Evolutionary conservation across 352 stramenopile species (phyloP).

Genomic region (Phytopythium boreale): DNA sequence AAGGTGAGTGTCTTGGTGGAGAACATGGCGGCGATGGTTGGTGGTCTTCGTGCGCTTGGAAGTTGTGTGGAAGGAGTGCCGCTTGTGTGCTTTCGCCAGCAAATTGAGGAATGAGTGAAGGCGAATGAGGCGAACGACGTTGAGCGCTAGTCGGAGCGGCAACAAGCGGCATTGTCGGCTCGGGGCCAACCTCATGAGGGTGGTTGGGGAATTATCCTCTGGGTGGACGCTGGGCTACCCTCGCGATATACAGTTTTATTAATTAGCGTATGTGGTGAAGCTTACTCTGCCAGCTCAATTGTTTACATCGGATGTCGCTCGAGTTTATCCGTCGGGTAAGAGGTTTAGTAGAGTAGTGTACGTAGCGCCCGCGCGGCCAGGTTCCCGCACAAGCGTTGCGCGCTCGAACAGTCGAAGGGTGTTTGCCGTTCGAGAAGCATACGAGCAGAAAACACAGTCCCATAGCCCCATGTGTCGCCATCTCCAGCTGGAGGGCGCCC

Average conservation of each 20-base stretch:
- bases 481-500: not conserved
- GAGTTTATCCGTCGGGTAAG: not conserved
- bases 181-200: too few species aligned
- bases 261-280: too few species aligned
- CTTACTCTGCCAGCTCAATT: too few species aligned
- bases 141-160: not conserved
- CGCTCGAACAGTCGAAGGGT: not conserved
- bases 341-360: not conserved
- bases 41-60: not conserved
- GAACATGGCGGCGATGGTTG: not conserved
- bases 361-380: not conserved
- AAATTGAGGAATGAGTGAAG: not conserved
- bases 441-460: too few species aligned
- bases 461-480: not conserved
- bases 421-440: too few species aligned
- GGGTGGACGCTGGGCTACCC: too few species aligned
- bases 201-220: too few species aligned
- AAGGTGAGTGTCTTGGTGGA: slow-evolving; percentile 4
- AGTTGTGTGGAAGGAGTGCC: not conserved
- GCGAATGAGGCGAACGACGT: not conserved
- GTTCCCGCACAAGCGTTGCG: not conserved
- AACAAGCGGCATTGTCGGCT: too few species aligned
- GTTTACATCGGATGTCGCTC: too few species aligned
- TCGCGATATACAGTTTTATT: too few species aligned
- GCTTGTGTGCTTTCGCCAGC: not conserved